Conservation (phyloP, 768 basidiomycete species). For the Russula compacta region DNA sequence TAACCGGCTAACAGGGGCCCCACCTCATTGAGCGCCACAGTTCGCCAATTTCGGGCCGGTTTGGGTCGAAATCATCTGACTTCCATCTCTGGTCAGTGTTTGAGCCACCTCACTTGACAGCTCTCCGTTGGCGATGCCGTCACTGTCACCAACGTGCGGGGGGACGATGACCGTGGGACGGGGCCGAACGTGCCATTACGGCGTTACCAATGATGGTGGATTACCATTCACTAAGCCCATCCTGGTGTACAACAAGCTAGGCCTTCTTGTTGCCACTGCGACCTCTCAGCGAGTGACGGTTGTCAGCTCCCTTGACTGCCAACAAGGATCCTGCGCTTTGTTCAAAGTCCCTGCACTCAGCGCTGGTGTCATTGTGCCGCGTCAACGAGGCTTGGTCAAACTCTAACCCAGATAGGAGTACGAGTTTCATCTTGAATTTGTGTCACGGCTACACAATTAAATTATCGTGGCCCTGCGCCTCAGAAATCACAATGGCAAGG, state of each 20-base stretch:
- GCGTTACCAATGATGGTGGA: no score
- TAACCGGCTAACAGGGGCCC: background rate
- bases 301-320: background rate
- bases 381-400: background rate
- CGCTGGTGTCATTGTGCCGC: background rate
- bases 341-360: no score
- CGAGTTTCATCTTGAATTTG: background rate
- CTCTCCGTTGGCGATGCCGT: no score
- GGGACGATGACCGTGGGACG: no score
- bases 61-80: background rate
- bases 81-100: background rate
- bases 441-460: background rate
- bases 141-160: no score
- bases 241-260: no score
- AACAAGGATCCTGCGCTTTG: background rate
- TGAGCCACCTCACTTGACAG: no score
- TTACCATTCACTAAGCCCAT: no score
- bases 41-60: constrained; percentile 6
- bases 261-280: no score
- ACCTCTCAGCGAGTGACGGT: no score
- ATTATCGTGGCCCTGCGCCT: background rate
- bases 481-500: background rate
- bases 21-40: background rate
- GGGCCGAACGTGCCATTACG: no score
- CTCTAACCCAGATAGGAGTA: background rate